Base-by-base conservation (phyloP, 1,139 yeast species). In the Scheffersomyces illinoinensis region DNA sequence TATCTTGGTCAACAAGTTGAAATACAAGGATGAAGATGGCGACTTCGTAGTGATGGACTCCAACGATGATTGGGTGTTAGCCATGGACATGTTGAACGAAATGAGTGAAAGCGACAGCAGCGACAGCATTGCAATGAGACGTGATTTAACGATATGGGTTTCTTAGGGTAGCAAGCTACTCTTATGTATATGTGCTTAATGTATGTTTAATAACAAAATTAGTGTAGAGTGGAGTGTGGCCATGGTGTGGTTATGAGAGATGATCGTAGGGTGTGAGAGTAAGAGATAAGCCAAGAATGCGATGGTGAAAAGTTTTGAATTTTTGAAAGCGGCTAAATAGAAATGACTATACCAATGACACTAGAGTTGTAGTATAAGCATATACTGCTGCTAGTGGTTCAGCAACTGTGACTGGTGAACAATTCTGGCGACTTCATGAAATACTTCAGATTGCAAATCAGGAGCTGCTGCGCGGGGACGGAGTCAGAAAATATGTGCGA, bases 21-120 rank as follows among this genome's bases (percentile, higher is more conserved):
- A 89, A 72, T 95, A 93, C 70, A 88, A 88, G 71, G 99, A 95
- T 74, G 99, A 95, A 73, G 99, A 95, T 71, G 98, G 96, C 20
- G 99, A 95, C 72, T 90, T 87, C 72, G 97, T 95, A 54, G 88
- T 91, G 56, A 86, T 95, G 76, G 92, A 88, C 67, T 86, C 93
- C 52, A 91, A 90, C 63, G 98, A 93, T 59, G 85, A 95, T 71
- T 85, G 88, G 89, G 68, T 69, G 33, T 77, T 85, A 62, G 88
- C 87, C 3, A 74, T 82, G 57, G 87, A 84, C 61, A 82, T 83
- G 84, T 71, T 84, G 50, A 82, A 79, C 33, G 86, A 84, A 58
- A 65, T 77, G 51, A 58, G 61, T 6, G 67, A 60, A 4, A 64
- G 62, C 48, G 67, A 64, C 33, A 68, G 58, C 54, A 71, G 67